phyloP scores from a whole-genome alignment of 1,284 basidiomycete species.

The Moesziomyces aphidis region DNA sequence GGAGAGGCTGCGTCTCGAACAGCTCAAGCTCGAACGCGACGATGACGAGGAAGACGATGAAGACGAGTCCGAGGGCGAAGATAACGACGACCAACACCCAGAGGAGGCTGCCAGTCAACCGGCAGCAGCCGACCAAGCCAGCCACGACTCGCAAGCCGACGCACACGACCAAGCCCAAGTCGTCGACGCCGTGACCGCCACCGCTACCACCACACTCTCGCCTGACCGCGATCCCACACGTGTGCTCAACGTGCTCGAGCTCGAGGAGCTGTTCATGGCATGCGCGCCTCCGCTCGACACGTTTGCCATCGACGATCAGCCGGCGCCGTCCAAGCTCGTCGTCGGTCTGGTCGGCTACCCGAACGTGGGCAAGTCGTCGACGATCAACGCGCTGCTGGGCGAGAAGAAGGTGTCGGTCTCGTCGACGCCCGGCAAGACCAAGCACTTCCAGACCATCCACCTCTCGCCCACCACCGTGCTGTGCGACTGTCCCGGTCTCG shows the following conservation, averaged over 20 bases:
- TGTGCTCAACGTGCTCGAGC: slow-evolving; percentile 86
- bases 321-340: slow-evolving; percentile 72
- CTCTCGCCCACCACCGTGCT: slow-evolving; percentile 86
- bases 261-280: slow-evolving; percentile 85
- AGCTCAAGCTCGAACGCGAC: slow-evolving; percentile 62
- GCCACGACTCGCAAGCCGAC: slow-evolving; percentile 30
- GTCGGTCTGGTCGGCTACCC: slow-evolving; percentile 79
- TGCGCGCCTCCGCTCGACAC: slow-evolving; percentile 82
- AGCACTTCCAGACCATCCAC: slow-evolving; percentile 98
- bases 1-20: slow-evolving; percentile 71
- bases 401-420: slow-evolving; percentile 67
- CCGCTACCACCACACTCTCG: slow-evolving; percentile 54
- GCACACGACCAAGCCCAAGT: slow-evolving; percentile 28
- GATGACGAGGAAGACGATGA: slow-evolving; percentile 50
- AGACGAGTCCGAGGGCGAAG: slow-evolving; percentile 66
- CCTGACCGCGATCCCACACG: slow-evolving; percentile 76
- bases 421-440: slow-evolving; percentile 80
- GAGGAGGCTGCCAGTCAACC: slow-evolving; percentile 49
- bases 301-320: slow-evolving; percentile 50
- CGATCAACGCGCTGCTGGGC: slow-evolving; percentile 67
- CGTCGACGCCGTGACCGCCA: slow-evolving; percentile 63
- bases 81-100: slow-evolving; percentile 58
- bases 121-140: slow-evolving; percentile 28
- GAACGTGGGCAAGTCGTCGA: slow-evolving; percentile 67
- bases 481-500: slow-evolving; percentile 99